phyloP scores from a whole-genome alignment of 2,329 filamentous ascomycete genomes.

The Fusarium hostae region DNA sequence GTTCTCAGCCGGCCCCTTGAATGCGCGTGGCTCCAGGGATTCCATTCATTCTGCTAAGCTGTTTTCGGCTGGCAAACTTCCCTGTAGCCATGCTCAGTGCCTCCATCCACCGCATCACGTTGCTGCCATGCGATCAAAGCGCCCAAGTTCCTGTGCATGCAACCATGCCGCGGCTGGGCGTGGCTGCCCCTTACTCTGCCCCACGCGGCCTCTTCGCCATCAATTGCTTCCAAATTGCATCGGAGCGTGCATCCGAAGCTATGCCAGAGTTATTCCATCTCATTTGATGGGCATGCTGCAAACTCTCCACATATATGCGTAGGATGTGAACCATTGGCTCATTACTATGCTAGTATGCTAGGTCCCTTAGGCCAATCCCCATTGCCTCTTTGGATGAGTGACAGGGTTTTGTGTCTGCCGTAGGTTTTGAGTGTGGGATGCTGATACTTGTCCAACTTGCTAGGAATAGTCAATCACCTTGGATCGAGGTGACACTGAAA shows the following conservation, averaged over 20 bases:
- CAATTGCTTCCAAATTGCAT: constrained; percentile 22
- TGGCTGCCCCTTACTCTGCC: constrained; percentile 35
- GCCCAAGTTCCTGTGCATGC: constrained; percentile 32
- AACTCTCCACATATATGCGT: not conserved
- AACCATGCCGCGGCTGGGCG: constrained; percentile 31
- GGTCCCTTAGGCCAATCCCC: not conserved
- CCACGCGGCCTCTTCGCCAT: constrained; percentile 29
- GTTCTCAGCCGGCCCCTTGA: constrained; percentile 40
- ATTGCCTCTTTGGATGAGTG: constrained; percentile 4
- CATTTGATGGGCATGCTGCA: constrained; percentile 8
- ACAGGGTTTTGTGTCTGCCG: not conserved
- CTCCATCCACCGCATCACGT: constrained; percentile 46
- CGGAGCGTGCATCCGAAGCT: constrained; percentile 29
- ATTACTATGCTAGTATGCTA: constrained; percentile 7
- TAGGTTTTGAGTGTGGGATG: constrained; percentile 26
- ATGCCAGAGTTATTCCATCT: constrained; percentile 13
- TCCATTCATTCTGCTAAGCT: constrained; percentile 38
- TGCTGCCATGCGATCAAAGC: constrained; percentile 47
- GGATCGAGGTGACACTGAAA: constrained; percentile 37
- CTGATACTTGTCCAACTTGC: constrained; percentile 32
- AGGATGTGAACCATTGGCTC: not conserved
- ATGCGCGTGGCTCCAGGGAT: constrained; percentile 55
- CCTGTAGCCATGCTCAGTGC: constrained; percentile 43
- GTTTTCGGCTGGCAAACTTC: constrained; percentile 39
- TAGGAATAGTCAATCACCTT: constrained; percentile 8